Percentiles rank a stretch among this genome's conserved stretches.
phyloP scores from a whole-genome alignment of 495 filamentous ascomycete species.

The Sabuloglossum arenarium region DNA sequence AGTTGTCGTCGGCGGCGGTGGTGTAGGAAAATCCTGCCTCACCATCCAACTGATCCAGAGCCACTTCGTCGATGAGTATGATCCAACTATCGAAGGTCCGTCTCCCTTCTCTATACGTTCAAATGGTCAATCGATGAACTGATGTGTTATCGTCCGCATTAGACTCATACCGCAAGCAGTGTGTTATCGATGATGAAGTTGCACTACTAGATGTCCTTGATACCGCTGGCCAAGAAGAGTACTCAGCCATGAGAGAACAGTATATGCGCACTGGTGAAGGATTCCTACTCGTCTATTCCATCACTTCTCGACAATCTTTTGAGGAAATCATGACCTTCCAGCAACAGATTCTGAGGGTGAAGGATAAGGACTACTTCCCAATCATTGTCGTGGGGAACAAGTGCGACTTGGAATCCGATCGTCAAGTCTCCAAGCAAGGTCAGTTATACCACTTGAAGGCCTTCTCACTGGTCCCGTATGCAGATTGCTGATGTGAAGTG shows the following conservation, averaged over 20 bases:
- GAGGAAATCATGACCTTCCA: constrained; percentile 97
- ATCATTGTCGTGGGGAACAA: constrained; percentile 99
- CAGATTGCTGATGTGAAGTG: neutral
- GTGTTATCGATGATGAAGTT: constrained; percentile 93
- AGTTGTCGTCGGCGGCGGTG: constrained; percentile 93
- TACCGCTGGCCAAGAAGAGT: constrained; percentile 96
- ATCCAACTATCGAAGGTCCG: constrained; percentile 96
- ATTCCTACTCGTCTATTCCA: constrained; percentile 93
- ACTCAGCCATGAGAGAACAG: constrained; percentile 97
- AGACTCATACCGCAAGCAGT: constrained; percentile 99
- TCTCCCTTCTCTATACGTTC: neutral
- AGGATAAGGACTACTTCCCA: constrained; percentile 98
- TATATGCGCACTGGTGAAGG: constrained; percentile 99
- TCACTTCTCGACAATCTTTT: constrained; percentile 90
- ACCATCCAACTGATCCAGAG: constrained; percentile 98
- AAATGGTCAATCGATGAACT: neutral
- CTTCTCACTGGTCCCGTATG: neutral
- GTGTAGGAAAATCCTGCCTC: constrained; percentile 96
- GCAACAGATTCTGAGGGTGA: constrained; percentile 94
- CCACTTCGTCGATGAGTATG: constrained; percentile 98
- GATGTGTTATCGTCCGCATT: constrained; percentile 6
- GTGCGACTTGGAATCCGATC: constrained; percentile 85
- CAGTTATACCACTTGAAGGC: constrained; percentile 16
- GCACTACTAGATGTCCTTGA: constrained; percentile 94
- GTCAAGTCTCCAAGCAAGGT: constrained; percentile 84